Percentiles rank a stretch among this genome's conserved stretches.
Conservation (phyloP, 176 grass and related monocot genomes). For the Triticum urartu region DNA sequence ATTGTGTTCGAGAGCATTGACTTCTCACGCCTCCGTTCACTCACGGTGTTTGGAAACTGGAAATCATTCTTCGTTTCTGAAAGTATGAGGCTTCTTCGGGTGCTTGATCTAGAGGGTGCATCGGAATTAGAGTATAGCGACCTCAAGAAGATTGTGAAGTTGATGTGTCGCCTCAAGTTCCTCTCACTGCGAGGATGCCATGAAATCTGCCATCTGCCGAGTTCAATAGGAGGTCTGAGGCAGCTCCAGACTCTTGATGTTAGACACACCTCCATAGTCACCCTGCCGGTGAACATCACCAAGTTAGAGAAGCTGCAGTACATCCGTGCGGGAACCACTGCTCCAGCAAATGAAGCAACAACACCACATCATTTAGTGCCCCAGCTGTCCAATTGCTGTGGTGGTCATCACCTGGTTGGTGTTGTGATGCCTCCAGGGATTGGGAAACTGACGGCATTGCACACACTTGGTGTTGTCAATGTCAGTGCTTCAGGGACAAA, state of each 20-base stretch:
- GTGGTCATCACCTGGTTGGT: neutral
- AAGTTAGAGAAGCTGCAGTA: neutral
- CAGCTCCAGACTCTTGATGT: neutral
- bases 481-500: neutral
- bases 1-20: neutral
- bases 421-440: neutral
- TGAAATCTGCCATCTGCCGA: neutral
- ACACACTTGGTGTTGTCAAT: neutral
- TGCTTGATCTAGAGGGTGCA: neutral
- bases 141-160: neutral
- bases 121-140: neutral
- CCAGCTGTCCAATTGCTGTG: neutral
- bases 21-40: neutral
- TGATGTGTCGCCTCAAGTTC: neutral
- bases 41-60: neutral
- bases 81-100: neutral
- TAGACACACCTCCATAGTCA: neutral
- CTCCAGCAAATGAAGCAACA: neutral
- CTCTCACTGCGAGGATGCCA: neutral
- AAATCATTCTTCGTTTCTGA: neutral
- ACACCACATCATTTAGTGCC: neutral
- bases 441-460: neutral
- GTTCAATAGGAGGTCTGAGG: neutral
- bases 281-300: neutral
- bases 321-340: neutral